Evolutionary conservation across 2,329 filamentous ascomycete genomes (phyloP).

Genomic region (Nemania abortiva): DNA sequence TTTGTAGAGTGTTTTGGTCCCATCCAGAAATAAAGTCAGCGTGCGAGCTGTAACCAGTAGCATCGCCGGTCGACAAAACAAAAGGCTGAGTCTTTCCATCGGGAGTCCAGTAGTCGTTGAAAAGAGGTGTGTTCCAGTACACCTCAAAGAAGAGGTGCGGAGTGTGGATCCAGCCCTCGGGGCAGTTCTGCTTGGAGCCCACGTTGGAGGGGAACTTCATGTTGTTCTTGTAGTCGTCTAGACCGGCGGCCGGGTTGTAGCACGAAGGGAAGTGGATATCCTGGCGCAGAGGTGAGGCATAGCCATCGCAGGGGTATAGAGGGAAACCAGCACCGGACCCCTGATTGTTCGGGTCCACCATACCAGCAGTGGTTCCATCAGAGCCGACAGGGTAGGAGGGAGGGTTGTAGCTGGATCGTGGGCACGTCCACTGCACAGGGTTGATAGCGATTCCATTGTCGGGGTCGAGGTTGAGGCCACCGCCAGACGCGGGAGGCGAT

Average conservation of each 20-base stretch:
- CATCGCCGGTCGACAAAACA: conserved; percentile 76
- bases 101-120: conserved; percentile 65
- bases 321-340: conserved; percentile 76
- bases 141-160: conserved; percentile 70
- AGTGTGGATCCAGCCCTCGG: conserved; percentile 65
- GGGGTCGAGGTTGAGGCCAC: conserved; percentile 64
- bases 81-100: conserved; percentile 71
- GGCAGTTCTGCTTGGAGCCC: conserved; percentile 66
- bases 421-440: conserved; percentile 71
- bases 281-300: conserved; percentile 70
- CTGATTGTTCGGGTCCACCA: conserved; percentile 65
- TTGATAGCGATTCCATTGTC: conserved; percentile 62
- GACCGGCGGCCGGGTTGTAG: conserved; percentile 74
- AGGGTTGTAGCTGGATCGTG: conserved; percentile 61
- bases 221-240: conserved; percentile 72
- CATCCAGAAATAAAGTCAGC: conserved; percentile 81
- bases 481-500: conserved; percentile 66
- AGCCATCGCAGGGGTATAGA: conserved; percentile 74
- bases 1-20: conserved; percentile 73
- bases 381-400: conserved; percentile 67
- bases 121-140: conserved; percentile 70
- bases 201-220: conserved; percentile 70
- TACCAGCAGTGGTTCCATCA: conserved; percentile 67
- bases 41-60: conserved; percentile 77
- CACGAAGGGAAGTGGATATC: conserved; percentile 81